Evolutionary conservation across 306 rosid species (phyloP), one percentile per base, ranked within the genome.

Genomic region (Ziziphus jujuba): DNA sequence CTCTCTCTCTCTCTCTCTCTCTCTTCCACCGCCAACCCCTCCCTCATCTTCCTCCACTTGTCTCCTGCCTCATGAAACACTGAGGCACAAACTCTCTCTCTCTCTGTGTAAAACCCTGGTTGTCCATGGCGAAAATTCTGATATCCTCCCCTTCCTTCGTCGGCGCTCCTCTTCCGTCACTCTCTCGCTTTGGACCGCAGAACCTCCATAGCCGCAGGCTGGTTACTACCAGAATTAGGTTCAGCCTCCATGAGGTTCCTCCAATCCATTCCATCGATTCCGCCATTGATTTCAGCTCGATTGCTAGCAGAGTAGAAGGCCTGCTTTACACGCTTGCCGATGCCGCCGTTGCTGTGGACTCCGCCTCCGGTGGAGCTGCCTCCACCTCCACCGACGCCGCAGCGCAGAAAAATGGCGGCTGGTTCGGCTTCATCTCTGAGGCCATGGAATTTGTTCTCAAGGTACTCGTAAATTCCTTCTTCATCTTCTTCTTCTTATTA

Each of bases 381-480:
- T 52, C 86, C 1, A 53, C 56, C 56, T 71, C 89, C n/a, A 19
- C 82, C 2, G 95, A 87, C 62, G 89, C 61, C 7, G 80, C 77
- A 1, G 76, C 69, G 13, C 97, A 88, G 91, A 95, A 88, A 79
- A 95, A 34, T 61, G 91, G 95, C 34, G 97, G 99, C 8, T 95
- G 99, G 99, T 95, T 95, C 62, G 88, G 95, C 0, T 95, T 95
- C 62, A 90, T 95, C 55, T 90, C 99, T 57, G 97, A 95, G 3
- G 80, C 28, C 77, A 95, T 95, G 99, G 99, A 95, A 67, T 59
- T 77, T 48, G 89, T 95, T 65, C 98, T 93, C 55, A 93, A 93
- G 92, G 98, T 92, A 72, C 56, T 59, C 22, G 4, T 7, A 45
- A 40, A 28, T 28, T 28, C 4, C 33, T 28, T 1, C 33, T 28